Conservation (phyloP, 768 basidiomycete species). For the Phylloporus sp. region DNA sequence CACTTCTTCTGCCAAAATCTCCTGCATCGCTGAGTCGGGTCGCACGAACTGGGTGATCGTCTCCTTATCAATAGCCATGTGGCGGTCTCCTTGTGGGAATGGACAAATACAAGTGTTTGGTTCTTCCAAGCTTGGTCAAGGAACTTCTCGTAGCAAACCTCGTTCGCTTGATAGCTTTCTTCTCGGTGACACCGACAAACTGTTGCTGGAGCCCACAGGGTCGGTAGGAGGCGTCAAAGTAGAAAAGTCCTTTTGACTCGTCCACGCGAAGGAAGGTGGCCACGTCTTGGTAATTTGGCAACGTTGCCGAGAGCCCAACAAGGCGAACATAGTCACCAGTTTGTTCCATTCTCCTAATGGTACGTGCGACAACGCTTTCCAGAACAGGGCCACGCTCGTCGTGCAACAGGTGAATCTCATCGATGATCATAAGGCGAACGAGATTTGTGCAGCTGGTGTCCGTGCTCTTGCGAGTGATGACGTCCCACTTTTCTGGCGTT, state of each 20-base stretch:
- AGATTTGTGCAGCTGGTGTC: conserved; percentile 97
- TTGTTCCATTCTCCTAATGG: conserved; percentile 92
- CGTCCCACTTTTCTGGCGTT: conserved; percentile 99
- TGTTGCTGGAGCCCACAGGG: conserved; percentile 95
- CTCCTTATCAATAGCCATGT: conserved; percentile 94
- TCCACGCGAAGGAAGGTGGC: conserved; percentile 96
- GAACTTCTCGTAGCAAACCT: conserved; percentile 98
- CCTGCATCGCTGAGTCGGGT: conserved; percentile 85
- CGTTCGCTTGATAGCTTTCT: conserved; percentile 99
- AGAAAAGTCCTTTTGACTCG: conserved; percentile 87
- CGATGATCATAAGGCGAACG: conserved; percentile 93
- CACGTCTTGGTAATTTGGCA: conserved; percentile 98
- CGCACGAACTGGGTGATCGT: conserved; percentile 95
- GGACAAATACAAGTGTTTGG: conserved; percentile 94
- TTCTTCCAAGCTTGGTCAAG: conserved; percentile 88
- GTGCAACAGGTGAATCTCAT: conserved; percentile 96
- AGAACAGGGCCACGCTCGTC: conserved; percentile 98
- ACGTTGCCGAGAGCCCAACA: conserved; percentile 91
- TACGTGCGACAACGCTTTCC: conserved; percentile 84
- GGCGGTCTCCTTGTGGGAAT: conserved; percentile 96
- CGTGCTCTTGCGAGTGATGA: conserved; percentile 96
- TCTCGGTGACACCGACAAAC: conserved; percentile 97
- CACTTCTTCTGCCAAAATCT: conserved; percentile 83
- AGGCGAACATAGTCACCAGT: conserved; percentile 89
- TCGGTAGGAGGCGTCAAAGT: conserved; percentile 91